These are phyloP conservation scores for Fraxinus paxiana DNA, from an alignment of 305 asterid species.

Conservation along the genomic window DNA sequence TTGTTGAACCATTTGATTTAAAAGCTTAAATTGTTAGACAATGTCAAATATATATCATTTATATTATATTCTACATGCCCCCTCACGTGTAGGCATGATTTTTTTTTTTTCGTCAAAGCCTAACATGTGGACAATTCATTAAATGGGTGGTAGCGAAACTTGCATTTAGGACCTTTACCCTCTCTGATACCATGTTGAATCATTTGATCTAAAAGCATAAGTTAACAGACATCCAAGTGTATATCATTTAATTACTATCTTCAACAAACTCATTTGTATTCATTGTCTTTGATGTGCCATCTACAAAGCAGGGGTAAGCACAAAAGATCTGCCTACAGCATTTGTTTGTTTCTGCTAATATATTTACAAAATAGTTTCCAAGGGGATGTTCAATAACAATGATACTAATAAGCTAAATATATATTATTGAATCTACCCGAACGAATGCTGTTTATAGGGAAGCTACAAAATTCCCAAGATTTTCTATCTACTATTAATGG, in stretches of 20 bases:
- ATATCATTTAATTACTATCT: neutral
- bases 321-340: neutral
- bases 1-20: neutral
- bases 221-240: neutral
- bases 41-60: neutral
- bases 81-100: neutral
- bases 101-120: neutral
- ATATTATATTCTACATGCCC: neutral
- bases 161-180: neutral
- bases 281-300: neutral
- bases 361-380: neutral
- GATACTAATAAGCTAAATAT: neutral
- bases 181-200: neutral
- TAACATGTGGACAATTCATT: neutral
- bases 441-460: neutral
- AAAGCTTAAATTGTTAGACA: neutral
- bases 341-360: neutral
- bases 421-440: neutral
- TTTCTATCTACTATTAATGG: neutral
- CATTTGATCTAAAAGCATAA: neutral
- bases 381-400: neutral
- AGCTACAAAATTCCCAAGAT: neutral
- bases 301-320: neutral
- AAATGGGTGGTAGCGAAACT: neutral
- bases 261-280: neutral